phyloP scores from a whole-genome alignment of 2,329 filamentous ascomycete species.

The Colletotrichum caudatum region DNA sequence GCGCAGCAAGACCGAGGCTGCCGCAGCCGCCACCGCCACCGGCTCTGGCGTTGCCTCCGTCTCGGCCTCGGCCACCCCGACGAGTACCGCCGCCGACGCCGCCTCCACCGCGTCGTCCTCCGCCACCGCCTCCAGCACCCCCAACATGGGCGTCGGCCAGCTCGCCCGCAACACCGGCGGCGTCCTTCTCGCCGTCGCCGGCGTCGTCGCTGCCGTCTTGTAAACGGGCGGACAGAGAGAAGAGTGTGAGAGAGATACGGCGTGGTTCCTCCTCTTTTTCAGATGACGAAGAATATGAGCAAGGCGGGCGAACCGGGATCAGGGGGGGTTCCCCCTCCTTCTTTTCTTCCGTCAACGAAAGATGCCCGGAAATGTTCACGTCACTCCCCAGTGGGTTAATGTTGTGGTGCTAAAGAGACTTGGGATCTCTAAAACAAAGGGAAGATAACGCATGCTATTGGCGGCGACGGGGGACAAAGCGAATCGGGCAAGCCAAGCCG shows the following conservation, averaged over 20 bases:
- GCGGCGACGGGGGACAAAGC: not conserved
- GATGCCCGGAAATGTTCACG: slow-evolving; percentile 4
- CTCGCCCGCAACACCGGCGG: slow-evolving; percentile 51
- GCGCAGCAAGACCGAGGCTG: slow-evolving; percentile 44
- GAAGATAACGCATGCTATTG: not conserved
- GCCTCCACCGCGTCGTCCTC: slow-evolving; percentile 42
- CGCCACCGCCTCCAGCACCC: slow-evolving; percentile 41
- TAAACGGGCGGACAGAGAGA: slow-evolving; percentile 44
- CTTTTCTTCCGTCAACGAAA: not conserved
- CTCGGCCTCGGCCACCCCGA: slow-evolving; percentile 44
- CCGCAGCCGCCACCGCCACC: slow-evolving; percentile 45
- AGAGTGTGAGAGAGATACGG: not conserved
- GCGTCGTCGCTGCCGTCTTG: slow-evolving; percentile 53
- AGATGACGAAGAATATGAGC: not conserved
- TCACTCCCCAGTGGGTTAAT: slow-evolving; percentile 11
- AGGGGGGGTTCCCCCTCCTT: too few relatives aligned
- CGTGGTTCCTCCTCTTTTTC: not conserved
- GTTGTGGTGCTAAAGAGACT: slow-evolving; percentile 6
- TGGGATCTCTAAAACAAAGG: not conserved
- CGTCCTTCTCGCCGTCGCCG: slow-evolving; percentile 53
- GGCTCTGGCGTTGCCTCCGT: slow-evolving; percentile 43
- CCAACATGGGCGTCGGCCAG: slow-evolving; percentile 47
- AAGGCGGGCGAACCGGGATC: not conserved
- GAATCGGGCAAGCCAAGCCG: not conserved
- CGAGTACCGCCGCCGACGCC: slow-evolving; percentile 42